Conservation (phyloP, 2,329 filamentous ascomycete species). For the Botryotinia convoluta region DNA sequence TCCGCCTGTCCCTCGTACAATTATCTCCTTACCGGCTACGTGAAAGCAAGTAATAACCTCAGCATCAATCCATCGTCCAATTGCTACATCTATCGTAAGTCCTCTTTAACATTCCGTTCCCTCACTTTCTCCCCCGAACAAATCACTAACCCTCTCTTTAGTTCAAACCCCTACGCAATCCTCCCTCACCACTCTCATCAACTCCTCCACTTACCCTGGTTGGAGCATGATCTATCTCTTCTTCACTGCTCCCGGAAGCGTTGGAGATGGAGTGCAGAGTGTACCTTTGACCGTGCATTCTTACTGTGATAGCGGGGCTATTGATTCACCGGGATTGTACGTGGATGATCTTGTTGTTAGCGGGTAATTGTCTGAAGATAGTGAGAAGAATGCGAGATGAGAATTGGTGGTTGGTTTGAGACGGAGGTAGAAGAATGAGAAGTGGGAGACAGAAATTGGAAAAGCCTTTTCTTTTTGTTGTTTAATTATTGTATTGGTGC, state of each 20-base stretch:
- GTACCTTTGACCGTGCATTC: not conserved
- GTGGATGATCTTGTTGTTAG: slow-evolving; percentile 1
- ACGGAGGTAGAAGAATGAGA: not conserved
- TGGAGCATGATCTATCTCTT: slow-evolving; percentile 14
- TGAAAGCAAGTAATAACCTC: not conserved
- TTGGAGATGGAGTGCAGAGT: not conserved
- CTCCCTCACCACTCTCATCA: not conserved
- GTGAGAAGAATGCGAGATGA: not conserved
- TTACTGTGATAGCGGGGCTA: not conserved
- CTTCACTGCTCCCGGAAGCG: not conserved
- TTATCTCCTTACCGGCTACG: not conserved
- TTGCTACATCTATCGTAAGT: not conserved
- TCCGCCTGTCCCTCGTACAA: slow-evolving; percentile 1
- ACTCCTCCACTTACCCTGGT: not conserved
- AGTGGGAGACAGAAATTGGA: not conserved
- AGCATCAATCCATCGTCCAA: not conserved
- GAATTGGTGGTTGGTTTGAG: not conserved
- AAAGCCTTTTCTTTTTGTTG: not conserved
- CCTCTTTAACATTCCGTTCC: not conserved
- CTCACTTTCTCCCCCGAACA: too few relatives aligned
- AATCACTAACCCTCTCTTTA: not conserved
- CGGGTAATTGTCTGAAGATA: not conserved
- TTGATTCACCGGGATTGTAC: not conserved
- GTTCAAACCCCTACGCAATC: not conserved
- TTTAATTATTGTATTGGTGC: not conserved